Percentiles rank a stretch among this genome's conserved stretches.
Conservation (phyloP, 495 filamentous ascomycete species). For the Glarea lozoyensis region DNA sequence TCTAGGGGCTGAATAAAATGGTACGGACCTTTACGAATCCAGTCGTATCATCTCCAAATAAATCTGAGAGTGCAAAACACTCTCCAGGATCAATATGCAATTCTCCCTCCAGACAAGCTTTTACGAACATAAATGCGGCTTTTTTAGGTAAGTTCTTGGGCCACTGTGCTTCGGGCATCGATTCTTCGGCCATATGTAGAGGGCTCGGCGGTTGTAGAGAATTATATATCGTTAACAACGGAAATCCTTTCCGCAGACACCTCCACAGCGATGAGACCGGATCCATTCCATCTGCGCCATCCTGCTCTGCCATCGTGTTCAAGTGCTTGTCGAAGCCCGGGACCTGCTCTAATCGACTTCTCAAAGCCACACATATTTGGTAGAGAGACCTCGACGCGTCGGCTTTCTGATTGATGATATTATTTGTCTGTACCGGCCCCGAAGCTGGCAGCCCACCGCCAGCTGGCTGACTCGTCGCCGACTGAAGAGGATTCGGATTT, state of each 20-base stretch:
- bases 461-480: slow-evolving; percentile 36
- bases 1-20: no score
- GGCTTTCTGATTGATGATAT: slow-evolving; percentile 91
- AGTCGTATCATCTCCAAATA: slow-evolving; percentile 90
- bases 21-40: slow-evolving; percentile 82
- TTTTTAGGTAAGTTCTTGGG: slow-evolving; percentile 34
- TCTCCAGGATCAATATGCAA: slow-evolving; percentile 70
- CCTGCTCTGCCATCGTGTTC: slow-evolving; percentile 52
- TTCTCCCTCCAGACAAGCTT: slow-evolving; percentile 46
- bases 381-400: slow-evolving; percentile 84
- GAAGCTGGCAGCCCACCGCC: no score
- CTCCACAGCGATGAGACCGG: slow-evolving; percentile 89
- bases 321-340: slow-evolving; percentile 72
- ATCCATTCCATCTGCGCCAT: slow-evolving; percentile 47
- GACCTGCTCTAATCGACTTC: slow-evolving; percentile 69
- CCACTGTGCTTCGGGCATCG: slow-evolving; percentile 50
- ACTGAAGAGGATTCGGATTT: slow-evolving; percentile 29
- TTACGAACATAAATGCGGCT: slow-evolving; percentile 47
- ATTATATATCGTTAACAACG: slow-evolving; percentile 85
- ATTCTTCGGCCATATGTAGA: slow-evolving; percentile 49
- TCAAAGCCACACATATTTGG: slow-evolving; percentile 83
- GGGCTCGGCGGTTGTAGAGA: slow-evolving; percentile 55
- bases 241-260: slow-evolving; percentile 73
- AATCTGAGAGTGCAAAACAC: slow-evolving; percentile 82
- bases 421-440: slow-evolving; percentile 67